Percentiles rank a stretch among this genome's conserved stretches.
These are phyloP conservation scores for Allium fistulosum DNA, from an alignment of 106 monocot genomes.

Conservation along the genomic window DNA sequence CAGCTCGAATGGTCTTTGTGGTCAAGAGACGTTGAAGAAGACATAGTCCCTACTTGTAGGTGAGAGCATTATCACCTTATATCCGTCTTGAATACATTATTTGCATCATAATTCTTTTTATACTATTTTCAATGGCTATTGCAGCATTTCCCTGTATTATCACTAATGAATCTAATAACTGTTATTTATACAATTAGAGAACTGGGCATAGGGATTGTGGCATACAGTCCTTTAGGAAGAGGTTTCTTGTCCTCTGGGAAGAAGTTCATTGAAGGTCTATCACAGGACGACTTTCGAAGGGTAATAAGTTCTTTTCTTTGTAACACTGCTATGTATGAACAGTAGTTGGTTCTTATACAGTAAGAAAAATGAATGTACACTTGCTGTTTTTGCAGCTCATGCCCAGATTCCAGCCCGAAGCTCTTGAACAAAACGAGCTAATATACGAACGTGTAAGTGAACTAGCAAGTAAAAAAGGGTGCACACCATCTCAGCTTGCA, in stretches of 20 bases:
- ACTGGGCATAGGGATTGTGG: slow-evolving; percentile 86
- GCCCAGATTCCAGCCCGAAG: slow-evolving; percentile 49
- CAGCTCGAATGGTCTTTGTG: slow-evolving; percentile 63
- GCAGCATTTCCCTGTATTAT: too few relatives aligned
- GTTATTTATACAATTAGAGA: slow-evolving; percentile 26
- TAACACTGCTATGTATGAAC: too few relatives aligned
- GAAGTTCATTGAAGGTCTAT: background rate
- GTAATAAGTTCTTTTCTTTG: too few relatives aligned
- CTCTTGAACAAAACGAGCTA: slow-evolving; percentile 34
- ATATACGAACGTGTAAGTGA: slow-evolving; percentile 60
- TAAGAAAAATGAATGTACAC: too few relatives aligned
- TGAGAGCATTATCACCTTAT: background rate
- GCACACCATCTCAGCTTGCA: slow-evolving; percentile 74
- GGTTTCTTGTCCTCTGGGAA: slow-evolving; percentile 41
- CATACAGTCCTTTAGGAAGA: slow-evolving; percentile 80
- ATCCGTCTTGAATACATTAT: too few relatives aligned
- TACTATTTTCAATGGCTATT: too few relatives aligned
- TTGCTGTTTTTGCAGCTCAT: slow-evolving; percentile 4
- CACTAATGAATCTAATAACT: too few relatives aligned
- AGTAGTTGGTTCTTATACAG: too few relatives aligned
- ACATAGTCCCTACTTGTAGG: slow-evolving; percentile 40
- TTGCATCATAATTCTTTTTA: too few relatives aligned
- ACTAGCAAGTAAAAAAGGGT: slow-evolving; percentile 59
- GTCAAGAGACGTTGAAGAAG: slow-evolving; percentile 60
- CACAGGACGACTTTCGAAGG: slow-evolving; percentile 1